phyloP scores from a whole-genome alignment of 129 eudicot genomes.

The Flaveria trinervia region DNA sequence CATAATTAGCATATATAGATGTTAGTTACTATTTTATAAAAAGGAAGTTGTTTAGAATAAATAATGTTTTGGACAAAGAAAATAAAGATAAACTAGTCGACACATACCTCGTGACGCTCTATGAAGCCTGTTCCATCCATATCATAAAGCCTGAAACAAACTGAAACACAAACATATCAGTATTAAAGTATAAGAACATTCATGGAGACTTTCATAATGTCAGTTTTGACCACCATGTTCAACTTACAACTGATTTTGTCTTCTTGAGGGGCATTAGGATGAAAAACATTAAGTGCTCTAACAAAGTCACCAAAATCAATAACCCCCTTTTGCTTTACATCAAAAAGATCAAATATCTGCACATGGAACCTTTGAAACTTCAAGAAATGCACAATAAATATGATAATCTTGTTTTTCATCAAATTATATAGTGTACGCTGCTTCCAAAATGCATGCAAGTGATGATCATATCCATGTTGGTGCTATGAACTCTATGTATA shows the following conservation, averaged over 20 bases:
- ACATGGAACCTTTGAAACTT: constrained; percentile 22
- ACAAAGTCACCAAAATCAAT: constrained; percentile 98
- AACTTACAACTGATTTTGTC: constrained; percentile 88
- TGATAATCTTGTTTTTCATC: not conserved
- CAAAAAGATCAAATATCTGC: constrained; percentile 95
- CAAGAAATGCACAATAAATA: not conserved
- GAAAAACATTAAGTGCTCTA: constrained; percentile 87
- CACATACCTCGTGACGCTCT: constrained; percentile 93
- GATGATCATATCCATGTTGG: not conserved
- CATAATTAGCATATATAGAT: not conserved
- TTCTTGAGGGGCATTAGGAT: constrained; percentile 94
- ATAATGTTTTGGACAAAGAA: not conserved
- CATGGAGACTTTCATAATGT: constrained; percentile 9
- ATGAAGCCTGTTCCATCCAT: constrained; percentile 96
- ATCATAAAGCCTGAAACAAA: constrained; percentile 90
- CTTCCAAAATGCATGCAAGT: constrained; percentile 1
- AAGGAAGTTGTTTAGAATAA: not conserved
- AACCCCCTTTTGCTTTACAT: constrained; percentile 80
- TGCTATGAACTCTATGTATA: not conserved
- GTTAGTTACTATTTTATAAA: not conserved
- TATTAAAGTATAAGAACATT: constrained; percentile 10
- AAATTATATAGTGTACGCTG: constrained; percentile 1
- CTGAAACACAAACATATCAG: constrained; percentile 45
- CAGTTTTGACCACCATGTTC: not conserved
- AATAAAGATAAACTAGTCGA: not conserved